Evolutionary conservation across 2,329 filamentous ascomycete genomes (phyloP).

Genomic region (Parasarocladium wereldwijsianum): DNA sequence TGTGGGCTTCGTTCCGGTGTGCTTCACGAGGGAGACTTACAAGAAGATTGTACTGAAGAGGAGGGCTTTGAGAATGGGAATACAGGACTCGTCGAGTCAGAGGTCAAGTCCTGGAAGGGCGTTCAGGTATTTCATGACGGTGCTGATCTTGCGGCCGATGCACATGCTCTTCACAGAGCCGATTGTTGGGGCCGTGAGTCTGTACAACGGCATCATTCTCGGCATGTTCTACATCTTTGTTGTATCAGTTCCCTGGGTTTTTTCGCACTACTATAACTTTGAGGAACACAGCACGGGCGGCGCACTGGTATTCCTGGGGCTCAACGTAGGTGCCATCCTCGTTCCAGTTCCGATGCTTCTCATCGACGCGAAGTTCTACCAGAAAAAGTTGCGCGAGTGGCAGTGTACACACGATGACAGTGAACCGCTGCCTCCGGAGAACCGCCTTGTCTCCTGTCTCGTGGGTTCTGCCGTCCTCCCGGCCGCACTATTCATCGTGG

Average conservation of each 20-base stretch:
- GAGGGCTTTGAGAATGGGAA: slow-evolving; percentile 22
- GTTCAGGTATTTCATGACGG: slow-evolving; percentile 19
- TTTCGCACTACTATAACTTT: slow-evolving; percentile 44
- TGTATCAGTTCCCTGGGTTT: slow-evolving; percentile 51
- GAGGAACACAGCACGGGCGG: slow-evolving; percentile 35
- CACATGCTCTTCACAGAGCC: slow-evolving; percentile 55
- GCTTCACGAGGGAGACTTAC: slow-evolving; percentile 47
- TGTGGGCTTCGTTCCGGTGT: slow-evolving; percentile 41
- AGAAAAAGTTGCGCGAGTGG: slow-evolving; percentile 33
- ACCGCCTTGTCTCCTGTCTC: slow-evolving; percentile 46
- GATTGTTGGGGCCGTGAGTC: slow-evolving; percentile 48
- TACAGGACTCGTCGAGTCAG: slow-evolving; percentile 13
- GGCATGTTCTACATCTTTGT: slow-evolving; percentile 46
- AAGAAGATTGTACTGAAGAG: slow-evolving; percentile 38
- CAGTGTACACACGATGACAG: slow-evolving; percentile 29
- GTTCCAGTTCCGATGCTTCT: slow-evolving; percentile 26
- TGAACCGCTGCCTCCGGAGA: slow-evolving; percentile 46
- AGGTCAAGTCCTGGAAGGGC: slow-evolving; percentile 11
- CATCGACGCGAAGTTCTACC: slow-evolving; percentile 37
- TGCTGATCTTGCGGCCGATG: slow-evolving; percentile 47
- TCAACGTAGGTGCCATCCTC: slow-evolving; percentile 49
- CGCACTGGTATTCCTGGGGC: slow-evolving; percentile 52
- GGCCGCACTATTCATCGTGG: slow-evolving; percentile 52
- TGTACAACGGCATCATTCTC: slow-evolving; percentile 52
- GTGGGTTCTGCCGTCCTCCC: slow-evolving; percentile 49